Conservation (phyloP, 129 eudicot species). For the Lactuca sativa region DNA sequence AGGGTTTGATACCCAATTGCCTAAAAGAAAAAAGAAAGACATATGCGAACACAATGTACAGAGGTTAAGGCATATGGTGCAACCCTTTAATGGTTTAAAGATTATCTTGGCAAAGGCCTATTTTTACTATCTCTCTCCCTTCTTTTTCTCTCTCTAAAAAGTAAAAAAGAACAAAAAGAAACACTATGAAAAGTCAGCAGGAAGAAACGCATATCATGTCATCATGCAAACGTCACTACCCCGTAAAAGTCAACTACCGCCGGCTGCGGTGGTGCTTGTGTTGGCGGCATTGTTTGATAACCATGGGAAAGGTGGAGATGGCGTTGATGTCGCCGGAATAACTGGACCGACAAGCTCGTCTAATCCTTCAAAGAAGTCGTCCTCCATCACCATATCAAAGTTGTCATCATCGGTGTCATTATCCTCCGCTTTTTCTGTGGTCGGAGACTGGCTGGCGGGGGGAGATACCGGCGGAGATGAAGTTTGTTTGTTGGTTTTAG, state of each 20-base stretch:
- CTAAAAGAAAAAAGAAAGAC: slow-evolving; percentile 27
- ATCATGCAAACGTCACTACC: slow-evolving; percentile 23
- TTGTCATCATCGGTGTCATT: slow-evolving; percentile 37
- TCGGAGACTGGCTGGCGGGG: slow-evolving; percentile 53
- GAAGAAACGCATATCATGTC: slow-evolving; percentile 41
- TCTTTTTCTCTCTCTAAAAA: slow-evolving; percentile 18
- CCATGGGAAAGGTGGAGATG: slow-evolving; percentile 52
- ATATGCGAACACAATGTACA: slow-evolving; percentile 27
- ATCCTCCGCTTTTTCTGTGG: slow-evolving; percentile 58
- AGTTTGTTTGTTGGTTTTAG: slow-evolving; percentile 34
- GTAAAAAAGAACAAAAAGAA: slow-evolving; percentile 28
- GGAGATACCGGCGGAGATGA: slow-evolving; percentile 57
- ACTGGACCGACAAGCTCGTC: slow-evolving; percentile 57
- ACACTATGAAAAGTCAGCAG: slow-evolving; percentile 30
- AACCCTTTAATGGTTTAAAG: slow-evolving; percentile 20
- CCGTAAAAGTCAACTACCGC: slow-evolving; percentile 52
- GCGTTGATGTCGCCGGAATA: slow-evolving; percentile 40
- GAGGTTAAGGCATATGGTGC: slow-evolving; percentile 16
- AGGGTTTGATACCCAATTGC: slow-evolving; percentile 24
- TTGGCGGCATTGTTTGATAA: slow-evolving; percentile 27
- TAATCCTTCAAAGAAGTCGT: slow-evolving; percentile 79
- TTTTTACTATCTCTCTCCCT: slow-evolving; percentile 29
- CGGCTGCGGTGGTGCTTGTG: slow-evolving; percentile 61
- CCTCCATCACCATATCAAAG: slow-evolving; percentile 59
- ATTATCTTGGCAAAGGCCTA: slow-evolving; percentile 28